Evolutionary conservation across 2,329 filamentous ascomycete genomes (phyloP), one percentile per base, ranked within the genome.

Genomic region (Triangularia setosa): DNA sequence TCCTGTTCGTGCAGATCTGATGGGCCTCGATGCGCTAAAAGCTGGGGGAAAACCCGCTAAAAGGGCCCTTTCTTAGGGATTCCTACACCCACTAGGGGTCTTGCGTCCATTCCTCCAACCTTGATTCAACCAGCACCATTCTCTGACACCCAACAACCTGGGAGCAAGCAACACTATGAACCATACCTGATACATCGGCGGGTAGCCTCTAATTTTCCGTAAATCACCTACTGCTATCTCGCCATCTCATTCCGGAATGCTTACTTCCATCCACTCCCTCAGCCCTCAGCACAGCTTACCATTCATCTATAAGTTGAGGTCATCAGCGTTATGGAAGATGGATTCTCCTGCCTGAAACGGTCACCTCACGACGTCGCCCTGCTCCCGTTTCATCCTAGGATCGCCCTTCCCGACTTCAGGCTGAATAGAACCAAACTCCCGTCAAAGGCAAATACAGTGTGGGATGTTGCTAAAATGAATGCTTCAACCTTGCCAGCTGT

Each of bases 391-490:
- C 52, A 28, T 12, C 25, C 52, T 5, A 55, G 23, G 52, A 55
- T 55, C 23, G 52, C 59, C 62, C 14, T 23, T 12, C 44, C 23
- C 16, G 60, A 67, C 64, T 69, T 70, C 65, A 71, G 68, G 58
- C 69, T 70, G 67, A 70, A 68, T 68, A 40, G 12, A 25, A 57
- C 58, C 56, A 64, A 65, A 64, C 58, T 66, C 59, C 65, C 65
- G 62, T 67, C 65, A 55, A 60, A 28, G 35, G 40, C 35, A 44
- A 27, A 8, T 21, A 53, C 23, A 21, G 40, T 14, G 27, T 27
- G 35, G n/a, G 44, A 60, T 60, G 27, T 28, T 60, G 24, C 40
- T 27, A 23, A 18, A 58, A 30, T 28, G 24, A 28, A 5, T 58
- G 55, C 52, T 55, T 55, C 52, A 16, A 16, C 52, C 48, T 23